These are phyloP conservation scores for Metarhizium robertsii DNA, from an alignment of 2,329 filamentous ascomycete species.

Conservation along the genomic window DNA sequence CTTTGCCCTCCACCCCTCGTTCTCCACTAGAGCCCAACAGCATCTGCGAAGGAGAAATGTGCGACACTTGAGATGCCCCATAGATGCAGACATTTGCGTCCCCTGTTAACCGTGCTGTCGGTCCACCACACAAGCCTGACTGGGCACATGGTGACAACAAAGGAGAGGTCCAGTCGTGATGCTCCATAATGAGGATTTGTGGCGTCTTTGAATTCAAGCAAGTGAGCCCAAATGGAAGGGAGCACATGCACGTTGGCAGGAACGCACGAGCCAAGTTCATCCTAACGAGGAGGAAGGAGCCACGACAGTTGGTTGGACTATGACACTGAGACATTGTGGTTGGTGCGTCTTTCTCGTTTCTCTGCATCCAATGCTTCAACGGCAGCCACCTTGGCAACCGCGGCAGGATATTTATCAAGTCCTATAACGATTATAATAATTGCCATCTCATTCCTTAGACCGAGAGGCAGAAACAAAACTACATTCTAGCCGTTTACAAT, in stretches of 20 bases:
- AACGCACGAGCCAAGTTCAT: constrained; percentile 6
- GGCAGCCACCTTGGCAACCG: not conserved
- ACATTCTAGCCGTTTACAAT: too few species aligned
- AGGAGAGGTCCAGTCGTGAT: not conserved
- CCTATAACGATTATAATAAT: too few species aligned
- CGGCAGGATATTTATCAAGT: too few species aligned
- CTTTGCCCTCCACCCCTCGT: too few species aligned
- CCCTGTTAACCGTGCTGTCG: not conserved
- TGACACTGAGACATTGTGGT: constrained; percentile 3
- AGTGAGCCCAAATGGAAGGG: not conserved
- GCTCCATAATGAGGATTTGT: not conserved
- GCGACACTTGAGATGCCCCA: not conserved
- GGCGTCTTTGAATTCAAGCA: not conserved
- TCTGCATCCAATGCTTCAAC: not conserved
- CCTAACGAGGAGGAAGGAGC: not conserved
- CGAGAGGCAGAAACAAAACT: too few species aligned
- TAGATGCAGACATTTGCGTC: not conserved
- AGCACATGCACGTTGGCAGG: not conserved
- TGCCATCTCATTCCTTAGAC: too few species aligned
- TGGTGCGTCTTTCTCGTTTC: not conserved
- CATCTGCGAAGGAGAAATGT: not conserved
- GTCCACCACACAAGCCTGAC: not conserved
- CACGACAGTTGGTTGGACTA: not conserved
- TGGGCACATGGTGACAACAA: not conserved
- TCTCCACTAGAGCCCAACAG: not conserved